Evolutionary conservation across 352 stramenopile genomes (phyloP).

Genomic region (Pythium angustatum): DNA sequence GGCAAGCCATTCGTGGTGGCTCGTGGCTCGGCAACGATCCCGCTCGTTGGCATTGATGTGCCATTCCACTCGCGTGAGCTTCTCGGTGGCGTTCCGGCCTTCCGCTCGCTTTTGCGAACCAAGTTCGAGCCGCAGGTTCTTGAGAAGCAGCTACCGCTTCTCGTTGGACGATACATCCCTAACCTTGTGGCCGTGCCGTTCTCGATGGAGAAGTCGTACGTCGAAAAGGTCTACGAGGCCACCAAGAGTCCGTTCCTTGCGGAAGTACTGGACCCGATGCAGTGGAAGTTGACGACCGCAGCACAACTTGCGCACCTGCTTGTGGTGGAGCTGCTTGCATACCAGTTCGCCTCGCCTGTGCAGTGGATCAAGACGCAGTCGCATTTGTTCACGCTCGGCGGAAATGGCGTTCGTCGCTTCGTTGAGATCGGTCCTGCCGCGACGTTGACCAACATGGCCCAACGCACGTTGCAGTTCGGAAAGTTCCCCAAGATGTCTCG

Average conservation of each 20-base stretch:
- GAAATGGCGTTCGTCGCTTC: slow-evolving; percentile 59
- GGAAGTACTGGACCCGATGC: slow-evolving; percentile 63
- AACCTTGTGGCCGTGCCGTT: slow-evolving; percentile 86
- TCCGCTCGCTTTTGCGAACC: slow-evolving; percentile 68
- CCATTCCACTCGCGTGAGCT: slow-evolving; percentile 89
- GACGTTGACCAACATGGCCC: slow-evolving; percentile 85
- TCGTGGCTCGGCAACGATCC: slow-evolving; percentile 79
- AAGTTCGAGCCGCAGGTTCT: slow-evolving; percentile 75
- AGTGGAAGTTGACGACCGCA: slow-evolving; percentile 68
- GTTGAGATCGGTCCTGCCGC: slow-evolving; percentile 83
- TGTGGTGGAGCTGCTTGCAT: slow-evolving; percentile 84
- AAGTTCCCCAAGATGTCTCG: slow-evolving; percentile 55
- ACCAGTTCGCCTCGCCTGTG: slow-evolving; percentile 89
- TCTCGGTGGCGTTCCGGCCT: slow-evolving; percentile 77
- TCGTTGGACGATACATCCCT: slow-evolving; percentile 84
- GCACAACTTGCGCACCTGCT: slow-evolving; percentile 76
- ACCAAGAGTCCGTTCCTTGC: slow-evolving; percentile 75
- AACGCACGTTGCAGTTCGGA: slow-evolving; percentile 69
- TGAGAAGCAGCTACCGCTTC: slow-evolving; percentile 60
- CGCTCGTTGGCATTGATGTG: slow-evolving; percentile 86
- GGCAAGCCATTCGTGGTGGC: slow-evolving; percentile 66
- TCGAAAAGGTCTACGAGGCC: slow-evolving; percentile 67
- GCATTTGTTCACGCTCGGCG: slow-evolving; percentile 63
- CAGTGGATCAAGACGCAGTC: slow-evolving; percentile 90
- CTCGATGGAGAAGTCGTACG: slow-evolving; percentile 73